Percentiles rank a stretch among this genome's conserved stretches.
Evolutionary conservation across 2,329 filamentous ascomycete genomes (phyloP).

Genomic region (Colletotrichum sp.): DNA sequence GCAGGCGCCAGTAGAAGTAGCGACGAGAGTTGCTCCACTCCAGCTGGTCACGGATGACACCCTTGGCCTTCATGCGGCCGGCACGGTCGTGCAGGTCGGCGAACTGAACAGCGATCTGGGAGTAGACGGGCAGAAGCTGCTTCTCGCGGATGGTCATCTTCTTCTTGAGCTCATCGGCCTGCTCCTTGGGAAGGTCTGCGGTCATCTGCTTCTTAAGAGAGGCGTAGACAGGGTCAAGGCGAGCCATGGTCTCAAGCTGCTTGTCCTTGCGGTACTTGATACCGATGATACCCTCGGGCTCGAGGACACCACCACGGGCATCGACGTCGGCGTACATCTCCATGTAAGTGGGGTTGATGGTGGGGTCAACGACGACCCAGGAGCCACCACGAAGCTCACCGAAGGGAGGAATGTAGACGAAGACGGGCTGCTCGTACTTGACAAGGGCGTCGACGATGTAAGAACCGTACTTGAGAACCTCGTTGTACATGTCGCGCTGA

Average conservation of each 20-base stretch:
- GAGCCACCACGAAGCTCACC: constrained; percentile 98
- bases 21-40: constrained; percentile 88
- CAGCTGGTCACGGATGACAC: constrained; percentile 82
- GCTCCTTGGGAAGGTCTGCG: constrained; percentile 72
- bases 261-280: constrained; percentile 99
- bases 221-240: constrained; percentile 84
- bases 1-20: constrained; percentile 99
- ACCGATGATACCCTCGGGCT: constrained; percentile 96
- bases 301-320: constrained; percentile 92
- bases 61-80: constrained; percentile 98
- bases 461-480: constrained; percentile 98
- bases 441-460: constrained; percentile 98
- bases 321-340: constrained; percentile 99
- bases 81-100: constrained; percentile 96
- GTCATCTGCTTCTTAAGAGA: constrained; percentile 80
- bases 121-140: constrained; percentile 88
- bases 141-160: constrained; percentile 88
- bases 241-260: constrained; percentile 96
- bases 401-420: constrained; percentile 97
- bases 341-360: constrained; percentile 96
- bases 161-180: constrained; percentile 79
- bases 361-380: constrained; percentile 98
- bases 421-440: constrained; percentile 98
- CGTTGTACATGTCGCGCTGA: constrained; percentile 99
- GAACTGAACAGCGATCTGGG: constrained; percentile 95